A percentile compares a stretch with the other conserved stretches of the same genome.
Conservation (phyloP, 345 rosid genomes). For the Gossypium mustelinum region DNA sequence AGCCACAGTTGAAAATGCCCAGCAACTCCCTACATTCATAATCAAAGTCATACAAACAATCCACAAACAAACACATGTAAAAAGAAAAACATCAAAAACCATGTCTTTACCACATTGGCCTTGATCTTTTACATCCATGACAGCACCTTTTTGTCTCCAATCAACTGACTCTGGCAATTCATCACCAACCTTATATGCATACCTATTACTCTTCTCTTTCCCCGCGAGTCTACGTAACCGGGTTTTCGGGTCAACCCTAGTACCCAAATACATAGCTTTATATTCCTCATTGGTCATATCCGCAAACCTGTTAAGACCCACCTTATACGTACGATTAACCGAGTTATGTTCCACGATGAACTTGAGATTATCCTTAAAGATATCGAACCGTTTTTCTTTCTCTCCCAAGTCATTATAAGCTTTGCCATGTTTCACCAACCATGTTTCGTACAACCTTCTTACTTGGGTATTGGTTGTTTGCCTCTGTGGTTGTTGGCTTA, state of each 20-base stretch:
- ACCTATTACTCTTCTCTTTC: conserved; percentile 29
- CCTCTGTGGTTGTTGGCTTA: background rate
- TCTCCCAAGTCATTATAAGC: conserved; percentile 54
- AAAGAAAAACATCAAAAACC: background rate
- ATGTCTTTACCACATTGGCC: conserved; percentile 46
- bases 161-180: conserved; percentile 39
- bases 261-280: conserved; percentile 36
- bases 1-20: conserved; percentile 77
- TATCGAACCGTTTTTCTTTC: conserved; percentile 47
- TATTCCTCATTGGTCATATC: conserved; percentile 64
- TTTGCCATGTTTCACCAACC: conserved; percentile 54
- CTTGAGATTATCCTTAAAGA: conserved; percentile 56
- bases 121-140: conserved; percentile 42
- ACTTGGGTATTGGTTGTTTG: conserved; percentile 29
- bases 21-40: conserved; percentile 62
- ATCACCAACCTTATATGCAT: conserved; percentile 19
- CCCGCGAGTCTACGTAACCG: conserved; percentile 3
- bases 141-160: conserved; percentile 52
- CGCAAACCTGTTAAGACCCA: conserved; percentile 60
- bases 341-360: conserved; percentile 51
- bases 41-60: background rate
- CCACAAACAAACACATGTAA: background rate
- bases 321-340: conserved; percentile 33
- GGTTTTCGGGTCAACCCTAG: conserved; percentile 25
- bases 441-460: conserved; percentile 39